Conservation (phyloP, 345 rosid species). For the Turritis glabra region DNA sequence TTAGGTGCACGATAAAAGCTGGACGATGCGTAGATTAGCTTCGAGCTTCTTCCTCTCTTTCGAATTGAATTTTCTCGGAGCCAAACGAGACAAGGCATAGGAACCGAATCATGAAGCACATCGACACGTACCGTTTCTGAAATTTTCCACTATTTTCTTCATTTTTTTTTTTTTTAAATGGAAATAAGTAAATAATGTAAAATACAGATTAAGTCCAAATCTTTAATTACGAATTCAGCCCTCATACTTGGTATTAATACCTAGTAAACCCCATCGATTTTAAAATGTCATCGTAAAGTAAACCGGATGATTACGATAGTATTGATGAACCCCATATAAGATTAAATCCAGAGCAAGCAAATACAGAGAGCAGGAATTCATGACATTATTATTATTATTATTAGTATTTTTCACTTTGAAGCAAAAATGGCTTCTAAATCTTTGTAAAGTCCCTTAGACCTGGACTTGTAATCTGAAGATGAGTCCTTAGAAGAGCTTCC, state of each 20-base stretch:
- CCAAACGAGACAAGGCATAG: neutral
- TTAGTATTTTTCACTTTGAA: slow-evolving; percentile 52
- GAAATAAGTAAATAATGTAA: too few species aligned
- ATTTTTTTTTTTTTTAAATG: too few species aligned
- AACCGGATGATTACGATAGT: neutral
- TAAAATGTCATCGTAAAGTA: neutral
- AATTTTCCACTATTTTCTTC: neutral
- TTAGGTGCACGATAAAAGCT: neutral
- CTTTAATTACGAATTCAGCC: neutral
- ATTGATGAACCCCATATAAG: neutral
- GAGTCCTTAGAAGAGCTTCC: slow-evolving; percentile 56
- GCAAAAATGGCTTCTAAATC: slow-evolving; percentile 91
- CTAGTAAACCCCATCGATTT: neutral
- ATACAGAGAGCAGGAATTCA: neutral
- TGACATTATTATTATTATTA: neutral
- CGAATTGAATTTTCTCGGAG: neutral
- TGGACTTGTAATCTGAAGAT: slow-evolving; percentile 55
- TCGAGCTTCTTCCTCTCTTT: slow-evolving; percentile 13
- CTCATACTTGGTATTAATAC: neutral
- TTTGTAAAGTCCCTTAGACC: slow-evolving; percentile 61
- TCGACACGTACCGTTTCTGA: slow-evolving; percentile 1
- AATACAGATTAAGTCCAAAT: neutral
- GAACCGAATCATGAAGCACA: neutral
- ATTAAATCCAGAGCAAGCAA: neutral
- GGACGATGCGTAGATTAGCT: neutral